Evolutionary conservation across 106 monocot genomes (phyloP), one percentile per base, ranked within the genome.

Genomic region (Dactylorhiza incarnata): DNA sequence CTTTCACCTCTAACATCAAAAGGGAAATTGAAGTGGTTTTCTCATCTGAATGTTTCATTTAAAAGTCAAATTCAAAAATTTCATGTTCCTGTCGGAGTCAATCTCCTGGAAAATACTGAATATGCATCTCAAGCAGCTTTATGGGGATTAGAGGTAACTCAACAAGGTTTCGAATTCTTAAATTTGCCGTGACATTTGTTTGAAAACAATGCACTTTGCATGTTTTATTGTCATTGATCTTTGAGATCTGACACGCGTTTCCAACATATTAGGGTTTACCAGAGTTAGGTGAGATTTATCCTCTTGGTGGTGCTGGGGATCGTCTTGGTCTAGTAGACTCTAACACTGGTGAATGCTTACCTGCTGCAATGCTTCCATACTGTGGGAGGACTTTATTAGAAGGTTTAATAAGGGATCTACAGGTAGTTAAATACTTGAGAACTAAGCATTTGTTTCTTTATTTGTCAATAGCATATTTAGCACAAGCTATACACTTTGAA

Each of bases 231-330:
- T 22, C 2, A 59, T 73, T 17, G 62, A 58, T 61, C 29, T 73
- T 51, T 12, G 17, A 73, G 59, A 51, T 56, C 10, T 61, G 14
- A 81, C 47, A 48, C 13, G 77, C 72, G 48, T 49, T 73, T 74
- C 25, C 5, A 62, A 48, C 44, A 48, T 68, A 85, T 19, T 84
- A 96, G 96, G 93, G 96, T 77, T 87, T 96, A 81, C 96, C 96
- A 76, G 86, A 87, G 75, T 75, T 96, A 26, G 96, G 96, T 75
- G 96, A 96, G 82, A 96, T 96, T 78, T 96, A 96, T 86, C 96
- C 96, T 58, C 88, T 96, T 85, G 96, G 96, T 62, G 93, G 96
- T 77, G 90, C 96, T 83, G 96, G 91, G 52, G 96, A 96, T 80
- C 88, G 96, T 19, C 90, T 96, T 79, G 96, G 93, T 67, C 83